These are phyloP conservation scores for Diplosphaera chodatii DNA, from an alignment of 139 green algal genomes.

Conservation along the genomic window DNA sequence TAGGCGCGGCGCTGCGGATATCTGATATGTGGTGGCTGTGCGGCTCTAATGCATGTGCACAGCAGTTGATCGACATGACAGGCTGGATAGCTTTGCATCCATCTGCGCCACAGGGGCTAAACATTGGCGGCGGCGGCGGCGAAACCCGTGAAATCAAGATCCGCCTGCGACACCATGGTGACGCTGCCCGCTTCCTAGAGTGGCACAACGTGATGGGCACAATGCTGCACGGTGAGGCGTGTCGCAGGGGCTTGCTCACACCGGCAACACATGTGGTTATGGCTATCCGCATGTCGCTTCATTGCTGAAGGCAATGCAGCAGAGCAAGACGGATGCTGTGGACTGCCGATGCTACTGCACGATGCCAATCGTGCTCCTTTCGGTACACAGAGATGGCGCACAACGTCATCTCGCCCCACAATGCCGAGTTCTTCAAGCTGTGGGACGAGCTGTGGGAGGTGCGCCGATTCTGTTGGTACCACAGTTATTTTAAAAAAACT, in stretches of 20 bases:
- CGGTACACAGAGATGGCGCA: neutral
- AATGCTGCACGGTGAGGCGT: slow-evolving; percentile 84
- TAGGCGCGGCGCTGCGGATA: neutral
- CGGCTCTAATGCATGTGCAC: too few relatives aligned
- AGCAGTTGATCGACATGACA: too few relatives aligned
- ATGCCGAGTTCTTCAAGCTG: slow-evolving; percentile 77
- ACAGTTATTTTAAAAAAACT: too few relatives aligned
- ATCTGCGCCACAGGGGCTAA: slow-evolving; percentile 26
- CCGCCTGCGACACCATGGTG: slow-evolving; percentile 22
- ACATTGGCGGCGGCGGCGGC: slow-evolving; percentile 43
- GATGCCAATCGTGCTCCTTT: neutral
- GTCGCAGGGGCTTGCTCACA: too few relatives aligned
- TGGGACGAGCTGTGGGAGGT: slow-evolving; percentile 73
- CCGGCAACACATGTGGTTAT: slow-evolving; percentile 70
- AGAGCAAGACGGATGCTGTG: slow-evolving; percentile 22
- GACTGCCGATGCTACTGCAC: neutral
- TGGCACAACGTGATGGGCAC: slow-evolving; percentile 75
- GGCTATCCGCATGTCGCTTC: slow-evolving; percentile 51
- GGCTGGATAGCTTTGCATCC: too few relatives aligned
- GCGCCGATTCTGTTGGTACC: too few relatives aligned
- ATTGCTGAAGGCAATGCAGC: too few relatives aligned
- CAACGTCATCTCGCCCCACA: slow-evolving; percentile 22
- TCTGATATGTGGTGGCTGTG: too few relatives aligned
- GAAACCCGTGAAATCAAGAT: slow-evolving; percentile 48
- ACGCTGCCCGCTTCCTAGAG: slow-evolving; percentile 43